Evolutionary conservation across 306 rosid genomes (phyloP), one percentile per base, ranked within the genome.

Genomic region (Canavalia gladiata): DNA sequence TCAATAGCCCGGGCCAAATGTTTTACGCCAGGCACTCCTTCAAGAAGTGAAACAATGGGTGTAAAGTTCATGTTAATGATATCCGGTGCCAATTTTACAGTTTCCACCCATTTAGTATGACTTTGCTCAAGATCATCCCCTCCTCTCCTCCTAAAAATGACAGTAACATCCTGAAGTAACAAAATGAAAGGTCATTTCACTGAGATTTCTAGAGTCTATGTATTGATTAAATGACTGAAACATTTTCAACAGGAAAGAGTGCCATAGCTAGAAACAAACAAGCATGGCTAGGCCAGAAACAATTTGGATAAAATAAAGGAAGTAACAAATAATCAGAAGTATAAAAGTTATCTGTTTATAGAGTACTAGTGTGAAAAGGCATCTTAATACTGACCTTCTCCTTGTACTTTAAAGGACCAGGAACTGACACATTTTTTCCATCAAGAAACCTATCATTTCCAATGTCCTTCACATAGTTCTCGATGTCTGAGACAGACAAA

Each of bases 121-220:
- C 85, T 92, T 86, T 96, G 99, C 90, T 92, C 99, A 67, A 96
- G 98, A 92, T 96, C 99, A 46, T 96, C 97, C 25, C 99, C 99
- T 34, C 99, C 99, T 86, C 99, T 92, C 85, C 99, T 92, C 84
- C 99, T 89, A 83, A 93, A 96, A 74, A 96, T 96, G 54, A 96
- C 98, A 4, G 98, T 96, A 73, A 96, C 99, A 86, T 93, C 99
- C 99, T 96, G 87, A 87, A 84, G 80, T 72, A 82, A 75, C 41
- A 80, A 78, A 82, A 37, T 62, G 37, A 78, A 74, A 72, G 69
- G 55, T 58, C 47, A 81, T 37, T 62, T 30, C 49, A 54, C 73
- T 52, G 35, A 73, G 11, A 70, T 80, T 81, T 37, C 54, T 33
- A 45, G 25, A 39, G 42, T 60, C 62, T 73, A 64, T 49, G 43